phyloP scores from a whole-genome alignment of 129 eudicot species.

The Arctium lappa region DNA sequence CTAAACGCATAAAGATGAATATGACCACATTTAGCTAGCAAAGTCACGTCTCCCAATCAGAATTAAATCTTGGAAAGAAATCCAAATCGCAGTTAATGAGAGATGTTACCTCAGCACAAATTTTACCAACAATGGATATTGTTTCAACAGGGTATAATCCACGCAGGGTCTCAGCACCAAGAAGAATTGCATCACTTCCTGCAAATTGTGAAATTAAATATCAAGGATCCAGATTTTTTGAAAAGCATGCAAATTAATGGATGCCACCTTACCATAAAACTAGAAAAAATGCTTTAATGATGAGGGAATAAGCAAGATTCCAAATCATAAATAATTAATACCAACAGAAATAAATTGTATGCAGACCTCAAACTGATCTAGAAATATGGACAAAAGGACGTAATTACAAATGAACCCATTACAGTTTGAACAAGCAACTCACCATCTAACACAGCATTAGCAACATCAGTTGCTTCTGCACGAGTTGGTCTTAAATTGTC shows the following conservation, averaged over 20 bases:
- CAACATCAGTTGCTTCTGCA: constrained; percentile 86
- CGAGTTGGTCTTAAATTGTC: constrained; percentile 73
- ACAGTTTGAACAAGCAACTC: constrained; percentile 6
- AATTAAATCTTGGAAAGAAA: background rate
- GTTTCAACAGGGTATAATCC: constrained; percentile 73
- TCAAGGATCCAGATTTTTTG: background rate
- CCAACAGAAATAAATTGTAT: background rate
- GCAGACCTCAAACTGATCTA: background rate
- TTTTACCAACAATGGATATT: constrained; percentile 61
- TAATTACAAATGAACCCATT: background rate
- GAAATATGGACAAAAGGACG: background rate
- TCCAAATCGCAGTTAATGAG: background rate
- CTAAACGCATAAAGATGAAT: background rate
- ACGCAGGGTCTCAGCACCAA: constrained; percentile 75
- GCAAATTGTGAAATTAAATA: background rate
- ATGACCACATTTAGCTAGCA: background rate
- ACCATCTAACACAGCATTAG: constrained; percentile 76
- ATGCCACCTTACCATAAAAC: background rate
- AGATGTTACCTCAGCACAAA: constrained; percentile 57
- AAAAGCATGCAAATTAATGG: background rate
- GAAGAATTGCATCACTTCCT: constrained; percentile 82
- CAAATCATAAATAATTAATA: background rate
- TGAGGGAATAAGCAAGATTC: background rate
- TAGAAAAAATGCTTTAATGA: background rate
- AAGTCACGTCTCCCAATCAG: background rate